Base-by-base conservation (phyloP, 139 green algal species). In the Chlamydomonas sp. region DNA sequence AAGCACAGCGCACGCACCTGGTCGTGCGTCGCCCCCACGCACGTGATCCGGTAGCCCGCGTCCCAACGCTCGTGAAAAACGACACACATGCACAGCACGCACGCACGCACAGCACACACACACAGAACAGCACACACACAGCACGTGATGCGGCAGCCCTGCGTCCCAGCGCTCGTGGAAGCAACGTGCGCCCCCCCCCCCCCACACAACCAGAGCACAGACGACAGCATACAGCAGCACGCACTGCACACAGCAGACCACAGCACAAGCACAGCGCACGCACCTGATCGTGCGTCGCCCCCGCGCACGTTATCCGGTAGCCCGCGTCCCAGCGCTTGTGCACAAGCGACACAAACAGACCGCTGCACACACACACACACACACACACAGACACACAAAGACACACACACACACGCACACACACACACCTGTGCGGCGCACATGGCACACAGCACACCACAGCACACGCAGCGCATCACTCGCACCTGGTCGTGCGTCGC, bases 241-340 rank as follows among this genome's bases (percentile, higher is more conserved):
- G n/a, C n/a, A n/a, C n/a, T n/a, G n/a, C 43, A 54, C 43, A 13
- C 43, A 54, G 20, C 20, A 20, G 16, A 54, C 43, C 13, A 26
- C 16, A 54, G 20, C 43, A 54, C 43, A 54, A 26, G 20, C 20
- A 54, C 50, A 62, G 13, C 8, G 5, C n/a, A 62, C 50, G 5
- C n/a, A 62, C 6, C 65, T 97, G 91, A 66, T 98, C 93, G 48
- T 84, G 90, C 4, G 93, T 98, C 35, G 93, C 86, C 0, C 89
- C 93, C 67, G 83, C 90, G 48, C 86, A 87, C 28, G 93, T 97
- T 72, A 98, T 98, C 33, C 93, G 77, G 80, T 89, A 98, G 22
- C 93, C 93, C 34, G 76, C 20, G 43, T 20, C 13, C 43, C 20
- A 20, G 43, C 20, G 43, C 13, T 54, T 20, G 16, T 54, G 43